Percentiles rank a stretch among this genome's conserved stretches.
These are phyloP conservation scores for Euphorbia peplus DNA, from an alignment of 345 rosid species.

Conservation along the genomic window DNA sequence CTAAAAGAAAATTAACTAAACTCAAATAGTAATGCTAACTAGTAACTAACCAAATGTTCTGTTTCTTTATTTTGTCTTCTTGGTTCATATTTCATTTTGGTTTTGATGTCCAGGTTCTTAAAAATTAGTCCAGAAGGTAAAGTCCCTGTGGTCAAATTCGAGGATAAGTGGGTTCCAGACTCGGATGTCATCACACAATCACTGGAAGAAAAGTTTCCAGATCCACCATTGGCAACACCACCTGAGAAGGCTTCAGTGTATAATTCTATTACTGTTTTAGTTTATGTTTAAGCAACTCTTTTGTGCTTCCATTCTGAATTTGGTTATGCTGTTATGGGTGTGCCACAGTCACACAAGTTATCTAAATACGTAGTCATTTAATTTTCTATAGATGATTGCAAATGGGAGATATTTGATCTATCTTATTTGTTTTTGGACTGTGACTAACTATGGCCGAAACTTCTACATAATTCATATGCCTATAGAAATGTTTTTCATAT, in stretches of 20 bases:
- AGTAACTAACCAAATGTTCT: background rate
- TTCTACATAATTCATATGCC: background rate
- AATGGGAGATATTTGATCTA: background rate
- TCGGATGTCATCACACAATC: slow-evolving; percentile 83
- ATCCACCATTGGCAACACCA: slow-evolving; percentile 74
- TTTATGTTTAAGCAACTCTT: background rate
- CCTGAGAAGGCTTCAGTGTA: slow-evolving; percentile 87
- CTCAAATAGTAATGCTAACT: background rate
- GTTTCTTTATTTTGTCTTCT: background rate
- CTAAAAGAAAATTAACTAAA: background rate
- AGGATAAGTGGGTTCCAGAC: slow-evolving; percentile 90
- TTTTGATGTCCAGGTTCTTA: slow-evolving; percentile 57
- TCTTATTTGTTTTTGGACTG: background rate
- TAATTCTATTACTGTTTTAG: background rate
- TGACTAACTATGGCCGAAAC: background rate
- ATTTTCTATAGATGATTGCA: background rate
- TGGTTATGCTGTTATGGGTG: background rate
- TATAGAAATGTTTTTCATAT: background rate
- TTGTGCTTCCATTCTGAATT: background rate
- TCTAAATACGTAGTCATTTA: background rate
- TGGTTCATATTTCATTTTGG: background rate
- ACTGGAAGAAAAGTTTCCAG: slow-evolving; percentile 81
- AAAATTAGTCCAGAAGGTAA: slow-evolving; percentile 81
- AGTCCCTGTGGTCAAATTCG: slow-evolving; percentile 80
- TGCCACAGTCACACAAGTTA: background rate